Conservation (phyloP, 495 filamentous ascomycete species). For the Aspergillus cavernicola region DNA sequence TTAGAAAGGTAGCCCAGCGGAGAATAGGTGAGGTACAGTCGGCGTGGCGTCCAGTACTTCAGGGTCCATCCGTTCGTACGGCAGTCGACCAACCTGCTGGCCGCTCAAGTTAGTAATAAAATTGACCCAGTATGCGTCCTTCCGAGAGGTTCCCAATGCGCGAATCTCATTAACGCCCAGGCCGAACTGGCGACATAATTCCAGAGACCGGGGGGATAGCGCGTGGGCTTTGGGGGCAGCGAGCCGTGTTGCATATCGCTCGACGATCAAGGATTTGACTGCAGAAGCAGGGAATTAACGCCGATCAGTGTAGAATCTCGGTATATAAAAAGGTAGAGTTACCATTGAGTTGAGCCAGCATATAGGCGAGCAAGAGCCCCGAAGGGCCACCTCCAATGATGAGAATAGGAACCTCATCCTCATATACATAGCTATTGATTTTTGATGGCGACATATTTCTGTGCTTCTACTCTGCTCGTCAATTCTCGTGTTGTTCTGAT, state of each 20-base stretch:
- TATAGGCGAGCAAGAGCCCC: constrained; percentile 26
- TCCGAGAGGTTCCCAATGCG: constrained; percentile 18
- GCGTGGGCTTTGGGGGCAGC: constrained; percentile 30
- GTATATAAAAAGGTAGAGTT: too few relatives aligned
- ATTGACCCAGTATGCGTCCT: constrained; percentile 28
- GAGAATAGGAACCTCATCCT: constrained; percentile 23
- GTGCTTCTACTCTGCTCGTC: too few relatives aligned
- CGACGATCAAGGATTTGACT: constrained; percentile 24
- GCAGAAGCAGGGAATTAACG: neutral
- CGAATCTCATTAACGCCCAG: constrained; percentile 27
- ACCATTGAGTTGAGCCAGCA: constrained; percentile 25
- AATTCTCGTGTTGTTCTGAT: too few relatives aligned
- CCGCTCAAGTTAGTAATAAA: constrained; percentile 28
- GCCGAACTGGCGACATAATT: constrained; percentile 27
- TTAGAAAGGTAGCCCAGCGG: neutral
- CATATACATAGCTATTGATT: neutral
- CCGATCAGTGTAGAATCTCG: too few relatives aligned
- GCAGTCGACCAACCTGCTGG: constrained; percentile 22
- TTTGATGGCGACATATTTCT: neutral
- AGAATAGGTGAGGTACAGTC: constrained; percentile 8
- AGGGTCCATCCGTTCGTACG: constrained; percentile 31
- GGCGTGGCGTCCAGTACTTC: constrained; percentile 26
- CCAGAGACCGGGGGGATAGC: constrained; percentile 26
- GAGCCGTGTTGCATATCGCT: constrained; percentile 25
- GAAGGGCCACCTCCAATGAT: constrained; percentile 35